phyloP scores from a whole-genome alignment of 192 early-diverging fungal species.

The Coemansia asiatica region DNA sequence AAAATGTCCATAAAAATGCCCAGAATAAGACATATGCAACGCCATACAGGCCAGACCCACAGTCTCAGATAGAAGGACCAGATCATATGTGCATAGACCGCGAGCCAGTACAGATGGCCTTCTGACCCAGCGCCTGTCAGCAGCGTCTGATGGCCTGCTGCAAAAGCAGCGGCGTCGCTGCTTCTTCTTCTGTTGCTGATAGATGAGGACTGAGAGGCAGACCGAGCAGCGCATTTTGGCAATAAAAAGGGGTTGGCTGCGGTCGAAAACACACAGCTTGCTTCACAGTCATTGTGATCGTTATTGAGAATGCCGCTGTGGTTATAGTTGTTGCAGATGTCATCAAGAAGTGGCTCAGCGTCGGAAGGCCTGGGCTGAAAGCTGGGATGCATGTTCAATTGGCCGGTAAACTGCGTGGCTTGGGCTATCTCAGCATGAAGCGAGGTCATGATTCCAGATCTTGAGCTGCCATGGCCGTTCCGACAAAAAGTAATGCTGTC shows the following conservation, averaged over 20 bases:
- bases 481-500: not conserved
- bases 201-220: too few species aligned
- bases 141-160: too few species aligned
- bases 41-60: slow-evolving; percentile 26
- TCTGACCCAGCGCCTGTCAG: not conserved
- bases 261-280: slow-evolving; percentile 1
- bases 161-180: not conserved
- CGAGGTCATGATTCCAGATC: slow-evolving; percentile 2
- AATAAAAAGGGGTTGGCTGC: slow-evolving; percentile 1
- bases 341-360: slow-evolving; percentile 4
- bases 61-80: slow-evolving; percentile 36
- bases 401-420: slow-evolving; percentile 24
- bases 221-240: too few species aligned
- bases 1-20: slow-evolving; percentile 20
- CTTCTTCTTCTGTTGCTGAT: too few species aligned
- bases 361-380: not conserved
- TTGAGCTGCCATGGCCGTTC: not conserved
- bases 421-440: slow-evolving; percentile 33
- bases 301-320: not conserved
- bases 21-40: slow-evolving; percentile 3
- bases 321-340: not conserved
- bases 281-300: not conserved
- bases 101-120: slow-evolving; percentile 30
- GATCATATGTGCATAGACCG: slow-evolving; percentile 41
- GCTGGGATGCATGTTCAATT: not conserved